Conservation (phyloP, 2,329 filamentous ascomycete genomes). For the Aschersonia sp. region DNA sequence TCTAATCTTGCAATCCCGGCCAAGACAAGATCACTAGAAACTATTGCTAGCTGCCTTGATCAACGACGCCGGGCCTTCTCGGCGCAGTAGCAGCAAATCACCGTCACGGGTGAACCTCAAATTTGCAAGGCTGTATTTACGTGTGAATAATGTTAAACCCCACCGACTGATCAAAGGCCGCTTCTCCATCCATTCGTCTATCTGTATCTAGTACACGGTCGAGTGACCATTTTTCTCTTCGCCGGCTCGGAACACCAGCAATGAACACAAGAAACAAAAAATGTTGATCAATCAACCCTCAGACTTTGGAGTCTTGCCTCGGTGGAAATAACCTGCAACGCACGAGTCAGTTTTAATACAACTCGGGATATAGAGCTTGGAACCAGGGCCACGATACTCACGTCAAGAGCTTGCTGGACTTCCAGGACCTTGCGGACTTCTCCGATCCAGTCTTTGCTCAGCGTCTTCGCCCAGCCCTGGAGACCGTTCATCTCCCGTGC, state of each 20-base stretch:
- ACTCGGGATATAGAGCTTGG: background rate
- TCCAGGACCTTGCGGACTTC: constrained; percentile 88
- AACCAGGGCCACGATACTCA: constrained; percentile 33
- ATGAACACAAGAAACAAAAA: constrained; percentile 19
- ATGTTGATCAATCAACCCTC: constrained; percentile 51
- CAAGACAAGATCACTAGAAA: too few species aligned
- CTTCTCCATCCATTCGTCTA: constrained; percentile 9
- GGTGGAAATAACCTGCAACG: constrained; percentile 62
- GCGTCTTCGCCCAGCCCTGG: constrained; percentile 85
- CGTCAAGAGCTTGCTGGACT: constrained; percentile 90
- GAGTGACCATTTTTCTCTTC: constrained; percentile 7
- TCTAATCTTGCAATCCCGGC: too few species aligned
- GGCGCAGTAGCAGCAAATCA: too few species aligned
- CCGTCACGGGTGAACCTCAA: too few species aligned
- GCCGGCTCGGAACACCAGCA: constrained; percentile 15
- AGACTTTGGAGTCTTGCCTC: constrained; percentile 83
- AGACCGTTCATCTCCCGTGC: constrained; percentile 91
- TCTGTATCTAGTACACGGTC: constrained; percentile 22
- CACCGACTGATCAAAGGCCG: too few species aligned
- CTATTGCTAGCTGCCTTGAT: too few species aligned
- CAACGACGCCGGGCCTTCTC: too few species aligned
- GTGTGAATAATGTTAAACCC: background rate
- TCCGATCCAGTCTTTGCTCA: constrained; percentile 84
- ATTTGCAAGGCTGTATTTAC: too few species aligned
- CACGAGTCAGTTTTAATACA: background rate